Conservation (phyloP, 169 alveolate genomes). For the Plasmodium sp. region DNA sequence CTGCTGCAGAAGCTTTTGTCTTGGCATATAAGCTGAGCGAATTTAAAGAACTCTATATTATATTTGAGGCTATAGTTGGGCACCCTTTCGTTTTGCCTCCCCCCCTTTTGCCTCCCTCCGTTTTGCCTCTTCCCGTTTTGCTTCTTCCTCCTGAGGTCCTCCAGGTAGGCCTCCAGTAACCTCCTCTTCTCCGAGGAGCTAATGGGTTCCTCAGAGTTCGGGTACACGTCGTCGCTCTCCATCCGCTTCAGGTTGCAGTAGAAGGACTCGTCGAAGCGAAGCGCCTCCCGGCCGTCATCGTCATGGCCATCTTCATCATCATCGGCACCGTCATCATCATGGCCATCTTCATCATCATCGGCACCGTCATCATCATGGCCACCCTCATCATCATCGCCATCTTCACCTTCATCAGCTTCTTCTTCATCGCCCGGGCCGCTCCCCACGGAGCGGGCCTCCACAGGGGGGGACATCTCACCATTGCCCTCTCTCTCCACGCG, state of each 20-base stretch:
- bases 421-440: background rate
- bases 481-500: background rate
- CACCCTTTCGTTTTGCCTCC: background rate
- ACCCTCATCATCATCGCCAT: background rate
- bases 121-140: background rate
- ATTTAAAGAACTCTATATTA: constrained; percentile 48
- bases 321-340: background rate
- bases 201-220: constrained; percentile 63
- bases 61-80: background rate
- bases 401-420: background rate
- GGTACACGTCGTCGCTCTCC: constrained; percentile 17
- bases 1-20: constrained; percentile 30
- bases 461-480: background rate
- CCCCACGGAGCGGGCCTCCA: background rate
- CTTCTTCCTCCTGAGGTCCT: constrained; percentile 17
- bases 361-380: background rate
- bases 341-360: background rate
- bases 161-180: constrained; percentile 20
- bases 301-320: background rate
- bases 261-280: constrained; percentile 20
- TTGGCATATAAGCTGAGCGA: constrained; percentile 34
- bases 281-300: background rate
- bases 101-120: background rate
- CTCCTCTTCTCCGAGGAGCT: constrained; percentile 5
- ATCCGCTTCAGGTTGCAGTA: constrained; percentile 28